A percentile compares a stretch with the other conserved stretches of the same genome.
Evolutionary conservation across 2,329 filamentous ascomycete genomes (phyloP).

Genomic region (Exophiala xenobiotica): DNA sequence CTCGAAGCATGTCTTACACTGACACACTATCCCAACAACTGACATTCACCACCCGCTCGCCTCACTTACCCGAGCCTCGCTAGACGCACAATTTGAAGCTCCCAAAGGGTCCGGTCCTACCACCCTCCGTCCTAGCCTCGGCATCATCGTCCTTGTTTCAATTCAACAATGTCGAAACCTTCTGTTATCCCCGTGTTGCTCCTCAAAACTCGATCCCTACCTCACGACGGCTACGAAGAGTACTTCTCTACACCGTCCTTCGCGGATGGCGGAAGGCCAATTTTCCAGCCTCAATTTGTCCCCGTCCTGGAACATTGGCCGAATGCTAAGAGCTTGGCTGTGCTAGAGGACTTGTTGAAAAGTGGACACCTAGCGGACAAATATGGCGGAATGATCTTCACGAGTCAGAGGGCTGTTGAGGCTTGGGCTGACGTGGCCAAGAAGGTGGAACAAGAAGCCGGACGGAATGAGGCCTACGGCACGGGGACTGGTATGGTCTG

Average conservation of each 20-base stretch:
- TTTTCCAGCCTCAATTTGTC: conserved; percentile 38
- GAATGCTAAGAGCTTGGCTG: conserved; percentile 37
- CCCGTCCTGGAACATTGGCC: conserved; percentile 49
- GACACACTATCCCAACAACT: neutral
- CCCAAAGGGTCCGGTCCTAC: no score
- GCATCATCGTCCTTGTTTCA: neutral
- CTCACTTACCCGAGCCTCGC: neutral
- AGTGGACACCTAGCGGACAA: conserved; percentile 33
- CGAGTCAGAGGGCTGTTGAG: conserved; percentile 50
- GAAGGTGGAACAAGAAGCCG: conserved; percentile 25
- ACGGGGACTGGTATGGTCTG: conserved; percentile 32
- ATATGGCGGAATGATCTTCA: conserved; percentile 52
- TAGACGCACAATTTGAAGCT: neutral
- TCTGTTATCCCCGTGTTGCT: conserved; percentile 42
- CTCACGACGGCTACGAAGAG: conserved; percentile 46
- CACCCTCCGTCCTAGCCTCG: no score
- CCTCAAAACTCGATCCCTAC: conserved; percentile 49
- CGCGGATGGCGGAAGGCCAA: neutral
- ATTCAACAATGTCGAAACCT: neutral
- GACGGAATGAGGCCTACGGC: neutral
- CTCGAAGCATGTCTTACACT: neutral
- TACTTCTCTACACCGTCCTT: conserved; percentile 37
- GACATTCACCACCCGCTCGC: no score
- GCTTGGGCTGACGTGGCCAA: conserved; percentile 41
- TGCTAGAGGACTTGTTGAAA: conserved; percentile 39